Evolutionary conservation across 345 rosid genomes (phyloP).

Genomic region (Aquilaria yunnanensis): DNA sequence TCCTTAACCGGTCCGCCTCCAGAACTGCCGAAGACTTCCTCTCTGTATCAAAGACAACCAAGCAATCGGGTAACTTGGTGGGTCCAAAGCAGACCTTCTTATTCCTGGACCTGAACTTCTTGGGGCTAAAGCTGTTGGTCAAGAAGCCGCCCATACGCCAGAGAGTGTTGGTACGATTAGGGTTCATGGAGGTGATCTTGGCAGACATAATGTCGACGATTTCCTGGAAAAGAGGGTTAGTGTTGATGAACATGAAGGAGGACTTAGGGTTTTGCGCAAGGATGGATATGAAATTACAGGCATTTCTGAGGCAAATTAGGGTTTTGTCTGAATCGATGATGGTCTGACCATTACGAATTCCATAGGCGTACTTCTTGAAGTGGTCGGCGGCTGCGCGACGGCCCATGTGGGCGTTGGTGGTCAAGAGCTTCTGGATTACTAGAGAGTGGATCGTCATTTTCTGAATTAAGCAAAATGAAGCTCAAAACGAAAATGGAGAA

Average conservation of each 20-base stretch:
- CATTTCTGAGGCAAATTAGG: conserved; percentile 85
- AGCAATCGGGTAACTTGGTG: conserved; percentile 78
- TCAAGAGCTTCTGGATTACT: conserved; percentile 82
- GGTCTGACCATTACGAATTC: conserved; percentile 55
- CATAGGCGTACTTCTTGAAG: conserved; percentile 75
- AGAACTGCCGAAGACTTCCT: conserved; percentile 74
- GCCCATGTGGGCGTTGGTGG: conserved; percentile 79
- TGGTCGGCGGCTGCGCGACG: conserved; percentile 72
- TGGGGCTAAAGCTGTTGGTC: conserved; percentile 85
- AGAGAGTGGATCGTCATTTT: conserved; percentile 80
- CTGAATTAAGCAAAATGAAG: background rate
- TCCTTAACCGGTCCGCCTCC: conserved; percentile 76
- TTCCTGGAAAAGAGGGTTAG: conserved; percentile 85
- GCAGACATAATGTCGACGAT: conserved; percentile 74
- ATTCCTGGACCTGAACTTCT: conserved; percentile 83
- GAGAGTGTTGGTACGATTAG: conserved; percentile 45
- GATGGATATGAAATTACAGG: conserved; percentile 63
- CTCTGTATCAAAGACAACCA: conserved; percentile 81
- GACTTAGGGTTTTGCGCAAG: conserved; percentile 49
- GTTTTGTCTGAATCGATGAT: conserved; percentile 86
- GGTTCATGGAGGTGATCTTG: conserved; percentile 60
- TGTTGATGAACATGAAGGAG: conserved; percentile 76
- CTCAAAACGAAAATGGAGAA: background rate
- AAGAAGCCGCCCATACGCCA: conserved; percentile 84
- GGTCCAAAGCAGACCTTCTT: conserved; percentile 89